Base-by-base conservation (phyloP, 140 eudicot genomes). In the Erigeron philadelphicus region DNA sequence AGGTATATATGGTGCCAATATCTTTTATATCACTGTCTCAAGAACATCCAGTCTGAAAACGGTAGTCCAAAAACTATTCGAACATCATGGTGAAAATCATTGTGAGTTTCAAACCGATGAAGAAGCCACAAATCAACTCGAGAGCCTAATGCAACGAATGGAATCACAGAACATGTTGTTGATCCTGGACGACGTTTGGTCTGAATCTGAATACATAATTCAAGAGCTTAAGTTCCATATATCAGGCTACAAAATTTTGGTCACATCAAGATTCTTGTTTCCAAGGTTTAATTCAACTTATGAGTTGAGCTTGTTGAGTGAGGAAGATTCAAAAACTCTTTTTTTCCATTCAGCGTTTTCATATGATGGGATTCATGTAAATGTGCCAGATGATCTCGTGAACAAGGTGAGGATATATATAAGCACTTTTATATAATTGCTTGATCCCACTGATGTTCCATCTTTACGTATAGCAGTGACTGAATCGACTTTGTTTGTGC, bases 101-200 rank as follows among this genome's bases (percentile, higher is more conserved):
- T 31, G 4, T 31, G 38, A 31, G 38, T 31, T 31, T 31, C 38
- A 31, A 31, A 31, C 38, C 4, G 4, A 31, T 31, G 38, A 31
- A 31, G 38, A 31, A 0, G 38, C 38, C 3, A 31, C 5, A 31
- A 31, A 31, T 31, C 38, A 1, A 31, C 38, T 31, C 38, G 3
- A 31, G 38, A 31, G 38, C 38, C 38, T 31, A 31, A 31, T 31
- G 38, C 3, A 31, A 31, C 38, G 4, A 0, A 31, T 31, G 38
- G 38, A 0, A 31, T 31, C 38, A 31, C 38, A 31, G 4, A 31
- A 31, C 38, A 31, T 31, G 38, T 31, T 31, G 38, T 31, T 81
- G 53, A 77, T 81, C 70, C 67, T 81, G 61, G 85, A 81, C 69
- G 85, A 81, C 42, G 82, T 76, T n/a, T 64, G 71, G 80, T 49